These are phyloP conservation scores for Meyerozyma carpophila DNA, from an alignment of 1,139 yeast genomes.

Conservation along the genomic window DNA sequence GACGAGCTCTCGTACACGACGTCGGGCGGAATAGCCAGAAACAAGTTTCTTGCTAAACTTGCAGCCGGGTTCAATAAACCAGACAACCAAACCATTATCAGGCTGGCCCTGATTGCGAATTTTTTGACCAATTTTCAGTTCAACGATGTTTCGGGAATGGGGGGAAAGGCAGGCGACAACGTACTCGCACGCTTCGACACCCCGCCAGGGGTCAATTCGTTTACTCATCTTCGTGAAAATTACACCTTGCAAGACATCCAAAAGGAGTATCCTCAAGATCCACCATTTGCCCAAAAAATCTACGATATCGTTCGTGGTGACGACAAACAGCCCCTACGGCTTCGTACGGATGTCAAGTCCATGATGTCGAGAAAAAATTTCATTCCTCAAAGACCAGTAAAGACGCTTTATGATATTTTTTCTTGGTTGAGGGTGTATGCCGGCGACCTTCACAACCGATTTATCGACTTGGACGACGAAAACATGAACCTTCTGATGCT, in stretches of 20 bases:
- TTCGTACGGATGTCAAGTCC: constrained; percentile 64
- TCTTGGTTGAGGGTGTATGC: constrained; percentile 83
- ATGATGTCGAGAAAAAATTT: constrained; percentile 89
- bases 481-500: constrained; percentile 27
- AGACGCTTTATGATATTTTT: constrained; percentile 49
- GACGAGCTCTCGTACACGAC: constrained; percentile 72
- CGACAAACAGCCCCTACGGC: constrained; percentile 45
- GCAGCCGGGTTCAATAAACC: constrained; percentile 88
- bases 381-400: constrained; percentile 46
- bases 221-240: constrained; percentile 43
- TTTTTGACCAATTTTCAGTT: constrained; percentile 62
- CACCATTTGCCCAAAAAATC: constrained; percentile 41
- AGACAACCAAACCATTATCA: constrained; percentile 72
- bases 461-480: constrained; percentile 75
- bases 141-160: constrained; percentile 81
- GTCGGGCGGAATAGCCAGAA: constrained; percentile 80
- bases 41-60: constrained; percentile 76
- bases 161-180: constrained; percentile 81
- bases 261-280: constrained; percentile 33
- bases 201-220: constrained; percentile 33
- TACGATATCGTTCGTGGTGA: constrained; percentile 64
- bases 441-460: constrained; percentile 69
- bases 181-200: constrained; percentile 41
- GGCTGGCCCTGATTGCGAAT: constrained; percentile 38
- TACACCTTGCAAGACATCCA: constrained; percentile 32